Conservation (phyloP, 208 protist species). For the Leishmania braziliensis region DNA sequence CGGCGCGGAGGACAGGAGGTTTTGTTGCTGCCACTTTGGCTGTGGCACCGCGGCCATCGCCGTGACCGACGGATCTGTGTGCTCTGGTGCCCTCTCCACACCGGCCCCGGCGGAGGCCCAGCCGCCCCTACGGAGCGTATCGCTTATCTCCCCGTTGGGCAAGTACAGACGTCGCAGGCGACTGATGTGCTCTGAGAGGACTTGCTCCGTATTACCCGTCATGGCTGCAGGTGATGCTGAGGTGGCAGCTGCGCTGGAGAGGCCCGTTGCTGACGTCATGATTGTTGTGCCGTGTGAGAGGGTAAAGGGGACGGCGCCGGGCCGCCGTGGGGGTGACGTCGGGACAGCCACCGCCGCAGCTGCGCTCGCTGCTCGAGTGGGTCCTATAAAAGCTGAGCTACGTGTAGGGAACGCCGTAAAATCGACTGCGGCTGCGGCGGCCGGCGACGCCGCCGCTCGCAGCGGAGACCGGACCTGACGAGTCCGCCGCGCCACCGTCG, state of each 20-base stretch:
- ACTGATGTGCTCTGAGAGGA: conserved; percentile 18
- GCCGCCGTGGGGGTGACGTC: background rate
- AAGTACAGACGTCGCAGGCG: conserved; percentile 22
- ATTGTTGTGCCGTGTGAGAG: conserved; percentile 1
- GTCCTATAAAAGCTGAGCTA: background rate
- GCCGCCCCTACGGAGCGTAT: background rate
- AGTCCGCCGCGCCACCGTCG: background rate
- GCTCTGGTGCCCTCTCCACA: background rate
- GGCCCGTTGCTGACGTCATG: background rate
- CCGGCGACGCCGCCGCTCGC: background rate
- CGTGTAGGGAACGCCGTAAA: background rate
- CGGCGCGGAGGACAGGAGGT: background rate
- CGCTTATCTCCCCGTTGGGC: background rate
- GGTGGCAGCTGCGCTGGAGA: background rate
- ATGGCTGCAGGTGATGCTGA: background rate
- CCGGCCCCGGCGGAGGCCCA: background rate
- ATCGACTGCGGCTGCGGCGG: background rate
- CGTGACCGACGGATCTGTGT: background rate
- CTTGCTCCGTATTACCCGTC: background rate
- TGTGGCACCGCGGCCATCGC: background rate
- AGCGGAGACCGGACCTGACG: background rate
- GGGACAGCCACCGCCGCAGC: background rate
- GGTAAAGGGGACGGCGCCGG: conserved; percentile 19
- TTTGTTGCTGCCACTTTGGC: background rate
- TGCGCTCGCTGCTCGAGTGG: background rate